phyloP scores from a whole-genome alignment of 345 rosid genomes.

The Camelina laxa region DNA sequence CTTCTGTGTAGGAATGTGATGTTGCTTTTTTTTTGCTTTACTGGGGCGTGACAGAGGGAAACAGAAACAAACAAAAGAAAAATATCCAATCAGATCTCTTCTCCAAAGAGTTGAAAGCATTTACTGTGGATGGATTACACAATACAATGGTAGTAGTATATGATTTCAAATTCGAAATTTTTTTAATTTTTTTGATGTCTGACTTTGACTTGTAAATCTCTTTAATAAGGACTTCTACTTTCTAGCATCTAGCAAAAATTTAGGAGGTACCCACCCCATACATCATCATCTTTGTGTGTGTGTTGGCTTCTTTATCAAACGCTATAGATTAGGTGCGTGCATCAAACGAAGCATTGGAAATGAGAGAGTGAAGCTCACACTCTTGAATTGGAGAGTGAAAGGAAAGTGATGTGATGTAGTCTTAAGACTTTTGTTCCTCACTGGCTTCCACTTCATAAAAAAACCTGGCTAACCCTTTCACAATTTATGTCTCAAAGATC shows the following conservation, averaged over 20 bases:
- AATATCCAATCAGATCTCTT: constrained; percentile 40
- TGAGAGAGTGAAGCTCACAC: constrained; percentile 31
- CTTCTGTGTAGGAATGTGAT: constrained; percentile 4
- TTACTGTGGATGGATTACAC: constrained; percentile 37
- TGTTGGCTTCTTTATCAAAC: background rate
- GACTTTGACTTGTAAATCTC: constrained; percentile 36
- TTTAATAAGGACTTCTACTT: constrained; percentile 21
- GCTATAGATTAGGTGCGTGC: constrained; percentile 35
- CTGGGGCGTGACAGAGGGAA: constrained; percentile 32
- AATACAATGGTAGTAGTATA: constrained; percentile 11
- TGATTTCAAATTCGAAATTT: constrained; percentile 29
- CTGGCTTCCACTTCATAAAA: constrained; percentile 38
- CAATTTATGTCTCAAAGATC: constrained; percentile 15
- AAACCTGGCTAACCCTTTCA: constrained; percentile 31
- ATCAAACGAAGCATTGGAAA: constrained; percentile 14
- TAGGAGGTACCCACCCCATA: constrained; percentile 6
- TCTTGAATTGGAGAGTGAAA: background rate
- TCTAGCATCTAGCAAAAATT: constrained; percentile 35
- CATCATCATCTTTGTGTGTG: constrained; percentile 15
- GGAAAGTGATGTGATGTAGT: constrained; percentile 27
- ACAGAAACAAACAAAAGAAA: constrained; percentile 41
- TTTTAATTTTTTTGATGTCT: constrained; percentile 18
- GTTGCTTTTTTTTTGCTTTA: constrained; percentile 42
- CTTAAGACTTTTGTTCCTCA: constrained; percentile 24
- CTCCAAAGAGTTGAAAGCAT: constrained; percentile 36